These are phyloP conservation scores for Brassica nigra DNA, from an alignment of 345 rosid species.

Conservation along the genomic window DNA sequence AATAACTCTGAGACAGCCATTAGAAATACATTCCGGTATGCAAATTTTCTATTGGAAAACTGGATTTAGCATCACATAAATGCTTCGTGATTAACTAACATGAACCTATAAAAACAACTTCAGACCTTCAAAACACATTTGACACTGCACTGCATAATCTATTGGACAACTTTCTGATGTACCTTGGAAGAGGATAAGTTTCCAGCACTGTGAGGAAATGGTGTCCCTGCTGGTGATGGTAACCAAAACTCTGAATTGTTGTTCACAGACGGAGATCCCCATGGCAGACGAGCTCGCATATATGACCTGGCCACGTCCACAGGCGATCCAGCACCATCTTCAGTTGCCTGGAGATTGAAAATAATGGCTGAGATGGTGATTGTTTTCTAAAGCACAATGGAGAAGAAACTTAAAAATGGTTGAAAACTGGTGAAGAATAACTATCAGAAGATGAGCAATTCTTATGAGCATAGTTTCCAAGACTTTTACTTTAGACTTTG, in stretches of 20 bases:
- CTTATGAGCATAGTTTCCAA: too few relatives aligned
- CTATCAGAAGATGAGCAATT: neutral
- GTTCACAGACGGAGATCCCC: constrained; percentile 64
- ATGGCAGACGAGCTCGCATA: constrained; percentile 67
- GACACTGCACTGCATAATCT: too few relatives aligned
- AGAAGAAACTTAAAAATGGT: constrained; percentile 11
- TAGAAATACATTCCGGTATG: constrained; percentile 4
- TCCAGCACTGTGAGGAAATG: constrained; percentile 47
- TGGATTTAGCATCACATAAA: constrained; percentile 13
- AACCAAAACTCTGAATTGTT: constrained; percentile 45
- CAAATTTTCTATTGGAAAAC: neutral
- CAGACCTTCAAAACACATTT: neutral
- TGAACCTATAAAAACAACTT: neutral
- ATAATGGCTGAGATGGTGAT: constrained; percentile 11
- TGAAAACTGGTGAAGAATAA: constrained; percentile 1
- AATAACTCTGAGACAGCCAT: neutral
- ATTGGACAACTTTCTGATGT: constrained; percentile 1
- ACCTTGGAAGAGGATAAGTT: constrained; percentile 64
- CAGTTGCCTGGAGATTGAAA: constrained; percentile 44
- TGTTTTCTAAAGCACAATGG: constrained; percentile 12
- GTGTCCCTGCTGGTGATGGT: constrained; percentile 50
- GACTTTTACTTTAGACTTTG: constrained; percentile 54
- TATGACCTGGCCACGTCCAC: constrained; percentile 77
- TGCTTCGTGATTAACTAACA: constrained; percentile 11
- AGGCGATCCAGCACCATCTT: constrained; percentile 71